phyloP scores from a whole-genome alignment of 208 protist genomes.

The Crithidia brevicula region DNA sequence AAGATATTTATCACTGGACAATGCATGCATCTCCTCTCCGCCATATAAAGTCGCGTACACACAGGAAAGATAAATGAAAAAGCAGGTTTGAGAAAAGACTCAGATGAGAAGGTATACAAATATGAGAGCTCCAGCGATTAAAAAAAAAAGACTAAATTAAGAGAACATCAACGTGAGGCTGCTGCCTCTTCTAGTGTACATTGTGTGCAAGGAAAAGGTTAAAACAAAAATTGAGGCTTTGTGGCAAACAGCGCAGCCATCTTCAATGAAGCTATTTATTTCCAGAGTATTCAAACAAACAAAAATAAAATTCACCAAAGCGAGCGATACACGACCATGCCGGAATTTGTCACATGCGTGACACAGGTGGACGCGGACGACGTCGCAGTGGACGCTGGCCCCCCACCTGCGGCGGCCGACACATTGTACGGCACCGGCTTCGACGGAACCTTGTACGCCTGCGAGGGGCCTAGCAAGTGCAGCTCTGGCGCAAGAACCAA shows the following conservation, averaged over 20 bases:
- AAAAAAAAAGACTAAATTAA: neutral
- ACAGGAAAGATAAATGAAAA: no score
- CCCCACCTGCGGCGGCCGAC: neutral
- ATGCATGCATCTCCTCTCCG: no score
- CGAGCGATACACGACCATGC: conserved; percentile 73
- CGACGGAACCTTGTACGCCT: conserved; percentile 56
- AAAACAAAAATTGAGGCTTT: no score
- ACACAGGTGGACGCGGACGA: conserved; percentile 22
- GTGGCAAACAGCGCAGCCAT: no score
- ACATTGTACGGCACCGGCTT: conserved; percentile 76
- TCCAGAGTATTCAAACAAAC: no score
- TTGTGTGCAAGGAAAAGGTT: no score
- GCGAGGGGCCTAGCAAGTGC: conserved; percentile 48
- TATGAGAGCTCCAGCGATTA: no score
- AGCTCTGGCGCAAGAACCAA: conserved; percentile 78
- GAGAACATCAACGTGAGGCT: no score
- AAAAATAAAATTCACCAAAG: neutral
- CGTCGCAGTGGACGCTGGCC: conserved; percentile 7
- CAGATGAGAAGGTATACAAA: neutral
- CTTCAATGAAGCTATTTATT: no score
- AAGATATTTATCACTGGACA: no score
- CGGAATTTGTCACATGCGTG: conserved; percentile 65
- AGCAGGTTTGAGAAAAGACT: neutral
- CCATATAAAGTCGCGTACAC: no score
- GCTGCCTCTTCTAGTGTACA: no score